Percentiles rank a stretch among this genome's conserved stretches.
Conservation (phyloP, 208 protist species). For the Acanthamoeba castellanii region DNA sequence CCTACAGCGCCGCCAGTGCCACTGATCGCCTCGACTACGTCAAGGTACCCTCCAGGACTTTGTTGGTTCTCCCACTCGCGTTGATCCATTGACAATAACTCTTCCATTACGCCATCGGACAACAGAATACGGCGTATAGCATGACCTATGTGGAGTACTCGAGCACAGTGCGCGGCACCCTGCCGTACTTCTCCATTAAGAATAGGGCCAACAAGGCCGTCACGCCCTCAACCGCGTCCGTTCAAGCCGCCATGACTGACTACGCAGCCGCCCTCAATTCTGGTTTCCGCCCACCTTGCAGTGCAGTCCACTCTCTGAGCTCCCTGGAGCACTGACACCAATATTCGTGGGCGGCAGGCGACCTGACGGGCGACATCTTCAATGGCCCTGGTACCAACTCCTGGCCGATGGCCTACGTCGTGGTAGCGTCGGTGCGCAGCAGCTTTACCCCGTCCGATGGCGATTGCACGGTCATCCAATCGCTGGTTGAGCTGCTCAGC, state of each 20-base stretch:
- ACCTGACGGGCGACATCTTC: conserved; percentile 28
- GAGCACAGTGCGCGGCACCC: neutral
- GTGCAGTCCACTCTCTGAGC: too few species aligned
- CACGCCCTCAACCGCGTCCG: neutral
- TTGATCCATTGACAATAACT: too few species aligned
- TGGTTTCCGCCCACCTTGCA: too few species aligned
- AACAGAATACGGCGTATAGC: conserved; percentile 1
- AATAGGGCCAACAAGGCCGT: neutral
- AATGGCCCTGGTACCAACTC: neutral
- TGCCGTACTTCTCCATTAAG: neutral
- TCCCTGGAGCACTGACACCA: too few species aligned
- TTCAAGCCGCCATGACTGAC: neutral
- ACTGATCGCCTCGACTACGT: neutral
- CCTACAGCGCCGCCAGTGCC: neutral
- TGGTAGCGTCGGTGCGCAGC: neutral
- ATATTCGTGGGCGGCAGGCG: neutral
- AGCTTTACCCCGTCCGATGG: neutral
- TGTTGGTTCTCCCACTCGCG: neutral
- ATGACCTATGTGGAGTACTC: conserved; percentile 29
- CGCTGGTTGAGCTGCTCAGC: conserved; percentile 33
- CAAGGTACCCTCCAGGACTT: neutral
- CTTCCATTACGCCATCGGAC: neutral
- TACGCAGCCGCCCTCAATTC: neutral
- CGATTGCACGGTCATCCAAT: neutral
- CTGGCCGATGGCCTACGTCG: conserved; percentile 12